Base-by-base conservation (phyloP, 441 rosid genomes). In the Mallotus repandus region DNA sequence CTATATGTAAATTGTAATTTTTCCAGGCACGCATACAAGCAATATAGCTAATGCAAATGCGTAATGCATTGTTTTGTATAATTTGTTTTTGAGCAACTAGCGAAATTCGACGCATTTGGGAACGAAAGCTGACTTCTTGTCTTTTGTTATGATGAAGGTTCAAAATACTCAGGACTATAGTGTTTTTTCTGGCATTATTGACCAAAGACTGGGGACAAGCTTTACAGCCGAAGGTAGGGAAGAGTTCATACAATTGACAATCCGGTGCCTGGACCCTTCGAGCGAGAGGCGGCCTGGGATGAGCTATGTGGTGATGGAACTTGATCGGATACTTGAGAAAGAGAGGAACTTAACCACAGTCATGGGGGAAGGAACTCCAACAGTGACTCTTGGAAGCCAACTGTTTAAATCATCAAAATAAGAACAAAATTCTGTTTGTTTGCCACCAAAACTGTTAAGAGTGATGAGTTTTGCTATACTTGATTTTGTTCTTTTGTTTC, bases 301-400 rank as follows among this genome's bases (percentile, higher is more conserved):
- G 88, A 83, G 84, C n/a, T 66, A 57, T 56, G 74, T 89, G 25
- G 86, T 81, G 66, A 63, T 19, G 38, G 88, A 89, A 72, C 91
- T 92, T 0, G 88, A 90, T 29, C 69, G 86, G 67, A 85, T 92
- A 25, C 76, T 76, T 12, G 83, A 80, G 70, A 84, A 85, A 67
- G 91, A 85, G 70, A 85, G 77, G 87, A 85, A 72, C 67, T n/a
- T 86, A 68, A 89, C 90, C 25, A 83, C 86, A 32, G 73, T 80
- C 63, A 83, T 85, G 86, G 83, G 88, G 46, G 93, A 86, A 66
- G 88, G 87, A 46, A 78, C 86, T 54, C 54, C 86, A 9, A 86
- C 74, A 13, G 77, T 89, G 25, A 76, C 81, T 70, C 85, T 81
- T 35, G 93, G 93, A 63, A 90, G 93, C 63, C 88, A 92, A 63